Evolutionary conservation across 208 protist genomes (phyloP).

Genomic region (Crithidia thermophila): DNA sequence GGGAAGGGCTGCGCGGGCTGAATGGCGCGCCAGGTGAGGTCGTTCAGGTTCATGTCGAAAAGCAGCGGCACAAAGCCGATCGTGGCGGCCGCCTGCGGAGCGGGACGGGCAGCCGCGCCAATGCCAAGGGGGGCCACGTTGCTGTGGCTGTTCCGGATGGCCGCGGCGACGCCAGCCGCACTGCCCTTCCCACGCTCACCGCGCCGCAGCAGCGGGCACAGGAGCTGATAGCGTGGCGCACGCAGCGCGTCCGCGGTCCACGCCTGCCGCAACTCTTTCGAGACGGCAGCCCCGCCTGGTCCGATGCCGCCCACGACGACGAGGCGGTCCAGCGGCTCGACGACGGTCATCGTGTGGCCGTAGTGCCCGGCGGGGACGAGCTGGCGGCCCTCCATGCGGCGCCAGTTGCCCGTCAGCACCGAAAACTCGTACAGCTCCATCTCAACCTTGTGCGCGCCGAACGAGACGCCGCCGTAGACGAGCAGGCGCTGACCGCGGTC

Average conservation of each 20-base stretch:
- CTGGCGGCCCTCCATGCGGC: constrained; percentile 75
- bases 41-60: constrained; percentile 81
- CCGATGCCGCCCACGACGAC: constrained; percentile 82
- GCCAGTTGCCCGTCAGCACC: constrained; percentile 73
- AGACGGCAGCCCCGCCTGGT: constrained; percentile 41
- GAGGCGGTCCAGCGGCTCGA: constrained; percentile 53
- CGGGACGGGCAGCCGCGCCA: not conserved
- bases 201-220: constrained; percentile 35
- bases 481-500: constrained; percentile 80
- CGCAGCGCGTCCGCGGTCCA: constrained; percentile 30
- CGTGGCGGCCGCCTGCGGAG: not conserved
- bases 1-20: constrained; percentile 60
- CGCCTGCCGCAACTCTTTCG: not conserved
- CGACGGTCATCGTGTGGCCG: constrained; percentile 70
- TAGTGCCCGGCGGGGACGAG: constrained; percentile 77
- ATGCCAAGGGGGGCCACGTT: not conserved
- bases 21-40: constrained; percentile 74
- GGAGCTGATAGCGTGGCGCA: constrained; percentile 24
- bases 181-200: constrained; percentile 1
- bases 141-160: not conserved
- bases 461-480: constrained; percentile 72
- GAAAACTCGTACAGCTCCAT: constrained; percentile 90
- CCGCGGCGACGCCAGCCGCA: not conserved
- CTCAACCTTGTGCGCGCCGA: constrained; percentile 35
- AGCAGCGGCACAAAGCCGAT: constrained; percentile 79